These are phyloP conservation scores for Basipetospora chlamydospora DNA, from an alignment of 2,329 filamentous ascomycete genomes.

Conservation along the genomic window DNA sequence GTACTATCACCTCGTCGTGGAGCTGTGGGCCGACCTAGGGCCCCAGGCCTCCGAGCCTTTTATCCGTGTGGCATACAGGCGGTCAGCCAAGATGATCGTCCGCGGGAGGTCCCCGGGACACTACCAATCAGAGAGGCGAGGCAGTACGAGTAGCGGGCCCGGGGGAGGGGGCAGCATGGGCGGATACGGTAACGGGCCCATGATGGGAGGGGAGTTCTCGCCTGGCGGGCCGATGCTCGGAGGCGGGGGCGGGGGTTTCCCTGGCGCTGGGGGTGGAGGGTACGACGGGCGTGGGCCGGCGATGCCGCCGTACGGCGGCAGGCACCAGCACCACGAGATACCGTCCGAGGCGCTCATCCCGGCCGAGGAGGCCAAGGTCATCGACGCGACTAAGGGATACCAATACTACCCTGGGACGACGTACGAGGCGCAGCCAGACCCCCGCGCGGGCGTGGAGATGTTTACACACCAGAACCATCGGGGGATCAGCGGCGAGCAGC, in stretches of 20 bases:
- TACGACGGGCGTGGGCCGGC: slow-evolving; percentile 24
- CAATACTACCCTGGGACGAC: slow-evolving; percentile 38
- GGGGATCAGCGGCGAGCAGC: neutral
- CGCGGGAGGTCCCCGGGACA: slow-evolving; percentile 71
- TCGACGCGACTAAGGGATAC: slow-evolving; percentile 34
- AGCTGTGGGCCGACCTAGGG: slow-evolving; percentile 60
- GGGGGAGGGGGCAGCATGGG: slow-evolving; percentile 49
- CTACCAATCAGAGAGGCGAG: slow-evolving; percentile 56
- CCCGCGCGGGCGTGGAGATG: slow-evolving; percentile 31
- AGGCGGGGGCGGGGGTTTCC: slow-evolving; percentile 16
- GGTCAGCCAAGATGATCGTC: slow-evolving; percentile 76
- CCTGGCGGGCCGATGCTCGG: slow-evolving; percentile 24
- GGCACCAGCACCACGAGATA: slow-evolving; percentile 34
- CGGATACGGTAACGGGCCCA: slow-evolving; percentile 24
- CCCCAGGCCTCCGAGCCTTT: slow-evolving; percentile 35
- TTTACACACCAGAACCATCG: slow-evolving; percentile 29
- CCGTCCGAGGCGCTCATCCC: slow-evolving; percentile 35
- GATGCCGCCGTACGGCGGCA: slow-evolving; percentile 24
- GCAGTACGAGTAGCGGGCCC: slow-evolving; percentile 53
- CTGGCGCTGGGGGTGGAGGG: slow-evolving; percentile 7
- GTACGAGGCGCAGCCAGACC: slow-evolving; percentile 31
- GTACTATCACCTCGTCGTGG: slow-evolving; percentile 81
- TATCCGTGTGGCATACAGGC: slow-evolving; percentile 55
- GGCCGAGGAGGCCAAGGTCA: slow-evolving; percentile 34
- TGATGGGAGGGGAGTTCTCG: slow-evolving; percentile 24